Evolutionary conservation across 2,329 filamentous ascomycete genomes (phyloP).

Genomic region (Pestalotiopsis sp.): DNA sequence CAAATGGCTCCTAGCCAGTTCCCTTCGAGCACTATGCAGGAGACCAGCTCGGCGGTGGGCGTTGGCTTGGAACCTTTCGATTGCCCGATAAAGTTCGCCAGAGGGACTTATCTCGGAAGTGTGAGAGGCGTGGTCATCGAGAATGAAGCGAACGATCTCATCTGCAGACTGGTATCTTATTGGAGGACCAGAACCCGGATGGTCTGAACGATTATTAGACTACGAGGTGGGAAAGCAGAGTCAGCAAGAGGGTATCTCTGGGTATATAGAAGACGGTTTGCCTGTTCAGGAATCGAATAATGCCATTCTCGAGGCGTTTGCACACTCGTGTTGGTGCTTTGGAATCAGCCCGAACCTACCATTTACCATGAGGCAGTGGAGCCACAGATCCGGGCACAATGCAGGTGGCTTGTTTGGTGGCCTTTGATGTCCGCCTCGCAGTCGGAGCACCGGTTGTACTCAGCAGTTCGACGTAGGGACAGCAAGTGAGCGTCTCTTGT

Average conservation of each 20-base stretch:
- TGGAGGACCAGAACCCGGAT: constrained; percentile 23
- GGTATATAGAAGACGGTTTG: background rate
- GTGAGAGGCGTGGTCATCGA: constrained; percentile 37
- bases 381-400: background rate
- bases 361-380: constrained; percentile 12
- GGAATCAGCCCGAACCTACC: background rate
- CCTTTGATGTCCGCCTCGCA: background rate
- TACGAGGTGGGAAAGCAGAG: constrained; percentile 17
- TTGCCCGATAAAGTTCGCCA: constrained; percentile 44
- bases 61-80: constrained; percentile 43
- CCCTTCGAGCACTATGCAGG: constrained; percentile 22
- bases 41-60: constrained; percentile 26
- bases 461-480: background rate
- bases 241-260: background rate
- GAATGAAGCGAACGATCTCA: constrained; percentile 39
- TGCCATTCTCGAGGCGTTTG: background rate
- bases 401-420: background rate
- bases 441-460: background rate
- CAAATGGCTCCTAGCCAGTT: constrained; percentile 24
- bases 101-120: constrained; percentile 42
- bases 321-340: background rate
- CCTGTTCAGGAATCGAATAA: background rate
- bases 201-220: constrained; percentile 33
- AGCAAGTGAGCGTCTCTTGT: background rate
- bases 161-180: constrained; percentile 30